These are phyloP conservation scores for Venturia carpophila DNA, from an alignment of 2,329 filamentous ascomycete species.

Conservation along the genomic window DNA sequence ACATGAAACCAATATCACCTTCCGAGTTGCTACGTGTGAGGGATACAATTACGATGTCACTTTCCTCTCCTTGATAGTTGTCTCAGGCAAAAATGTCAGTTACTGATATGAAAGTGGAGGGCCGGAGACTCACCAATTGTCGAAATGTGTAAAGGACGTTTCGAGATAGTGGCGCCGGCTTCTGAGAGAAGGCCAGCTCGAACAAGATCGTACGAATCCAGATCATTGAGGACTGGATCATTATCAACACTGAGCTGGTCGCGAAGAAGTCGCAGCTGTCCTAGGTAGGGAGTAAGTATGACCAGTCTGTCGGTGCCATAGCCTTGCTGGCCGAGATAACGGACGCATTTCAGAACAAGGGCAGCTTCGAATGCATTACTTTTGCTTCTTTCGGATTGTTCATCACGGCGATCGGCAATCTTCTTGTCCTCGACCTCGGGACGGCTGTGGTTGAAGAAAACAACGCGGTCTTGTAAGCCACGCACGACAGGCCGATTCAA, in stretches of 20 bases:
- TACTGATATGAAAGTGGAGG: constrained; percentile 8
- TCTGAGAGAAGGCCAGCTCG: constrained; percentile 53
- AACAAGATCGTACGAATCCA: constrained; percentile 57
- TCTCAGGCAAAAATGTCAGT: constrained; percentile 34
- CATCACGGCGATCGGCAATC: constrained; percentile 45
- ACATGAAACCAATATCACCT: constrained; percentile 65
- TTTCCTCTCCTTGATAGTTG: constrained; percentile 73
- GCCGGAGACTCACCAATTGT: constrained; percentile 53
- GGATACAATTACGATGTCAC: constrained; percentile 61
- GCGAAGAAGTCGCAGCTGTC: constrained; percentile 53
- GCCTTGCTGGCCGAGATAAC: constrained; percentile 63
- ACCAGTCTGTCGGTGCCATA: constrained; percentile 60
- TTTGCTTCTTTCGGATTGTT: constrained; percentile 46
- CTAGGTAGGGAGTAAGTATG: constrained; percentile 64
- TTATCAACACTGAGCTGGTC: constrained; percentile 48
- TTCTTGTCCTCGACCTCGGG: constrained; percentile 42
- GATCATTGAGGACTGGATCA: constrained; percentile 60
- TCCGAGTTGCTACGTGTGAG: constrained; percentile 57
- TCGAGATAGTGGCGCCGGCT: constrained; percentile 44
- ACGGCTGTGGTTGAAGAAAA: constrained; percentile 58
- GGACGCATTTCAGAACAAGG: constrained; percentile 58
- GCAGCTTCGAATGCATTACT: constrained; percentile 57
- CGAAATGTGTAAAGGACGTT: constrained; percentile 51
- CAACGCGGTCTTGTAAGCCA: constrained; percentile 52
- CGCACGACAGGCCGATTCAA: constrained; percentile 39